Percentiles rank a stretch among this genome's conserved stretches.
These are phyloP conservation scores for Lipomyces japonicus DNA, from an alignment of 805 yeast genomes.

Conservation along the genomic window DNA sequence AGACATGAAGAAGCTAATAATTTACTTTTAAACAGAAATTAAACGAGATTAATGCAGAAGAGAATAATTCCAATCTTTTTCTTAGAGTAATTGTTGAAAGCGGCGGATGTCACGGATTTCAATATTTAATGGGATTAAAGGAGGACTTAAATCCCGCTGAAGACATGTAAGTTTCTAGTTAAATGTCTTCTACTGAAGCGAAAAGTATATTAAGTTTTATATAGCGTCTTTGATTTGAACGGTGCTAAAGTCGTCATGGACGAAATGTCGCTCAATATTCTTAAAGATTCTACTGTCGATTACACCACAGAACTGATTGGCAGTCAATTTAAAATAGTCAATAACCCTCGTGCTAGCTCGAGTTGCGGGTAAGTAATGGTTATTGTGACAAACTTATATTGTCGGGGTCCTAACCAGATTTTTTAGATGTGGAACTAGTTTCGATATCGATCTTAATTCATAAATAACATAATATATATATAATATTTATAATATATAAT, in stretches of 20 bases:
- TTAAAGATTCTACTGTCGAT: slow-evolving; percentile 82
- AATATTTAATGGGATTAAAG: slow-evolving; percentile 69
- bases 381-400: not conserved
- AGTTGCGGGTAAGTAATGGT: slow-evolving; percentile 55
- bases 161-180: slow-evolving; percentile 34
- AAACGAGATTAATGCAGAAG: slow-evolving; percentile 49
- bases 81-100: slow-evolving; percentile 77
- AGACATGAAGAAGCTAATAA: not conserved
- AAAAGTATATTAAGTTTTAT: slow-evolving; percentile 1
- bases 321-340: slow-evolving; percentile 85
- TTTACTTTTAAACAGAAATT: slow-evolving; percentile 43
- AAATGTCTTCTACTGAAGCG: slow-evolving; percentile 1
- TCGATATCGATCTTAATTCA: slow-evolving; percentile 57
- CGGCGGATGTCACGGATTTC: slow-evolving; percentile 98
- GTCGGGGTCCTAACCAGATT: not conserved
- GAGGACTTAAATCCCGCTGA: slow-evolving; percentile 34
- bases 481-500: not conserved
- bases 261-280: slow-evolving; percentile 69
- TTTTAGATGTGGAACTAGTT: slow-evolving; percentile 64
- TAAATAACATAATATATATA: not conserved
- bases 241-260: slow-evolving; percentile 77
- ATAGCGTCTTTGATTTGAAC: slow-evolving; percentile 59
- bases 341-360: slow-evolving; percentile 79
- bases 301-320: slow-evolving; percentile 93
- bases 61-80: slow-evolving; percentile 57